phyloP scores from a whole-genome alignment of 2,329 filamentous ascomycete species.

The Paracamarosporium sp. region DNA sequence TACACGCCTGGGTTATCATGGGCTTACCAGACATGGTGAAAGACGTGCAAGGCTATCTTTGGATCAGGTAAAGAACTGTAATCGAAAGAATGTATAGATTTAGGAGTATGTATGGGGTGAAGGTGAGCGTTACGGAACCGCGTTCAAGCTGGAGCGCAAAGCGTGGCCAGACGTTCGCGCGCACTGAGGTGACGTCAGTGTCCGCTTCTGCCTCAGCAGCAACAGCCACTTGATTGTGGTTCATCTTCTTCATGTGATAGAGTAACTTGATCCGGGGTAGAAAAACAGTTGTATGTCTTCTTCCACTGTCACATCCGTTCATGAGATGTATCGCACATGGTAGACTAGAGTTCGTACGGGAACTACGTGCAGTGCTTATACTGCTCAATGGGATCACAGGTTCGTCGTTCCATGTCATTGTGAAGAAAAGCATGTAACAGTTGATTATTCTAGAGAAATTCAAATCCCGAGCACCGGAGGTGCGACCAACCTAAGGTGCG shows the following conservation, averaged over 20 bases:
- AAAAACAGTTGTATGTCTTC: background rate
- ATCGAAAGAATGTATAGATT: background rate
- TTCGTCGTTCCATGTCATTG: background rate
- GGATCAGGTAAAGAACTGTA: background rate
- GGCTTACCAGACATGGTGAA: conserved; percentile 30
- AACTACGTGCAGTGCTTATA: background rate
- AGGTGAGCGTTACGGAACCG: background rate
- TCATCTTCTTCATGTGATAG: background rate
- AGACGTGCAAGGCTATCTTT: background rate
- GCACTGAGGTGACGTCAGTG: background rate
- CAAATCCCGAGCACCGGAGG: background rate
- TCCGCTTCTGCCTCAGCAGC: background rate
- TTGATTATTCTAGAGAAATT: background rate
- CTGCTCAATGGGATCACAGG: background rate
- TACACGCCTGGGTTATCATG: background rate
- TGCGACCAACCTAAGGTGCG: background rate
- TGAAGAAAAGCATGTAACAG: background rate
- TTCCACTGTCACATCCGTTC: background rate
- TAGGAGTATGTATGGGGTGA: background rate
- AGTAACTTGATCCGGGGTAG: background rate
- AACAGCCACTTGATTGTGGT: background rate
- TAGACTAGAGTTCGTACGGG: background rate
- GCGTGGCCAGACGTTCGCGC: conserved; percentile 2
- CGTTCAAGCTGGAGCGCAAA: background rate
- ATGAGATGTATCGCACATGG: background rate